Percentiles rank a stretch among this genome's conserved stretches.
Conservation (phyloP, 495 filamentous ascomycete genomes). For the Talaromyces thailandensis region DNA sequence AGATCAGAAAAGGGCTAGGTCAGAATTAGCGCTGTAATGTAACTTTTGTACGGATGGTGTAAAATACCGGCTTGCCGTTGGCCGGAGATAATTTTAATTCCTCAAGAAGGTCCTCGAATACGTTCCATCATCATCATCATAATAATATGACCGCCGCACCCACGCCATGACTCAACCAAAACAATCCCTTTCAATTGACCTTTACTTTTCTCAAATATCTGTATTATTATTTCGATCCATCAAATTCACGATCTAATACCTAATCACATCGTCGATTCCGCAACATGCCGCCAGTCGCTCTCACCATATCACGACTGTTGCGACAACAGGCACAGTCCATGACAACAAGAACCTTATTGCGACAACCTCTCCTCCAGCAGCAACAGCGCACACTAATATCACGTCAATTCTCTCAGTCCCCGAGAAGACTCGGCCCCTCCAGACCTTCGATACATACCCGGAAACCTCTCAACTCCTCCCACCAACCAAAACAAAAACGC, state of each 20-base stretch:
- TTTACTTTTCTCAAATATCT: background rate
- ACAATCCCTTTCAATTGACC: background rate
- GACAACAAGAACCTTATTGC: background rate
- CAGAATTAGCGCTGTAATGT: background rate
- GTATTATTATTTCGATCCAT: background rate
- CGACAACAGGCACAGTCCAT: background rate
- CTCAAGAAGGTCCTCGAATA: background rate
- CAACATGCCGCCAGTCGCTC: background rate
- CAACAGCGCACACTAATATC: background rate
- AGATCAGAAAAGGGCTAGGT: background rate
- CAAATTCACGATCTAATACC: background rate
- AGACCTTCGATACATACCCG: background rate
- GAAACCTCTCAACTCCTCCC: background rate
- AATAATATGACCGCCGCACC: background rate
- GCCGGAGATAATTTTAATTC: conserved; percentile 1
- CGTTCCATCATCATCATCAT: background rate
- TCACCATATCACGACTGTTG: background rate
- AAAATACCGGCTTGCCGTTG: background rate
- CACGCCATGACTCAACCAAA: background rate
- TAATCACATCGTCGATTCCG: background rate
- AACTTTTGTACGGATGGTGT: background rate
- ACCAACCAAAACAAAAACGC: conserved; percentile 10
- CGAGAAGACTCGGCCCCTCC: background rate
- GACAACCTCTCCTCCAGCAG: background rate
- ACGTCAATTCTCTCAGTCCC: background rate